Percentiles rank a stretch among this genome's conserved stretches.
Conservation (phyloP, 2,329 filamentous ascomycete genomes). For the Colletotrichum trifolii region DNA sequence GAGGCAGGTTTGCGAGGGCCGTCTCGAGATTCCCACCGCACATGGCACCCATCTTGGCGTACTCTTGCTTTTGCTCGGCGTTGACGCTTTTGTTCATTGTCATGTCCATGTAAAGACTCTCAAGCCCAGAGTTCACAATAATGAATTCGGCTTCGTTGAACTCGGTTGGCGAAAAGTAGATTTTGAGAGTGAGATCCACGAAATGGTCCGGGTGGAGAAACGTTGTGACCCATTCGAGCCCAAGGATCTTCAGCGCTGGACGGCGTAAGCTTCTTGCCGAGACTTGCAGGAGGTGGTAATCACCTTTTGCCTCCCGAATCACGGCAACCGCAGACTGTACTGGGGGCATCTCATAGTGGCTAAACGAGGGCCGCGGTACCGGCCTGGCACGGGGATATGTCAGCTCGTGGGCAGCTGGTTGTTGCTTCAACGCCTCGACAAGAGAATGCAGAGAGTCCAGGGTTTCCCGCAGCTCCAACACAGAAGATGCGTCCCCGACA, state of each 20-base stretch:
- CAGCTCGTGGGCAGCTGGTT: slow-evolving; percentile 42
- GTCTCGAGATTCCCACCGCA: slow-evolving; percentile 47
- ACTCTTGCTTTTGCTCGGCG: slow-evolving; percentile 40
- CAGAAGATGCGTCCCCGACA: slow-evolving; percentile 44
- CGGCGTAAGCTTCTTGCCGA: neutral
- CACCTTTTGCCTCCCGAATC: slow-evolving; percentile 34
- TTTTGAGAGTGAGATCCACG: slow-evolving; percentile 45
- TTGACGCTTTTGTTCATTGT: slow-evolving; percentile 15
- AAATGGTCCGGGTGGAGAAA: slow-evolving; percentile 45
- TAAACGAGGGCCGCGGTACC: slow-evolving; percentile 12
- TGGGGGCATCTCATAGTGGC: slow-evolving; percentile 34
- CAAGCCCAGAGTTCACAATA: slow-evolving; percentile 46
- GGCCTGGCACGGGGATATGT: slow-evolving; percentile 40
- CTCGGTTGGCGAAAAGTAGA: slow-evolving; percentile 46
- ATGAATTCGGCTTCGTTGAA: slow-evolving; percentile 47
- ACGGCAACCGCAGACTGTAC: slow-evolving; percentile 32
- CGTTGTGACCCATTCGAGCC: slow-evolving; percentile 43
- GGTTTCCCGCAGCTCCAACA: slow-evolving; percentile 48
- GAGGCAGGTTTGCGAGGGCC: slow-evolving; percentile 44
- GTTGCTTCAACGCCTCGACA: slow-evolving; percentile 42
- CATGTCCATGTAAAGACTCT: slow-evolving; percentile 45
- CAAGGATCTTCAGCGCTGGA: slow-evolving; percentile 17
- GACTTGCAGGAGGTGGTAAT: neutral
- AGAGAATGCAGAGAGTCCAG: slow-evolving; percentile 47
- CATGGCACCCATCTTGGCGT: slow-evolving; percentile 38